Conservation (phyloP, 2,329 filamentous ascomycete species). For the Diaporthe velutina region DNA sequence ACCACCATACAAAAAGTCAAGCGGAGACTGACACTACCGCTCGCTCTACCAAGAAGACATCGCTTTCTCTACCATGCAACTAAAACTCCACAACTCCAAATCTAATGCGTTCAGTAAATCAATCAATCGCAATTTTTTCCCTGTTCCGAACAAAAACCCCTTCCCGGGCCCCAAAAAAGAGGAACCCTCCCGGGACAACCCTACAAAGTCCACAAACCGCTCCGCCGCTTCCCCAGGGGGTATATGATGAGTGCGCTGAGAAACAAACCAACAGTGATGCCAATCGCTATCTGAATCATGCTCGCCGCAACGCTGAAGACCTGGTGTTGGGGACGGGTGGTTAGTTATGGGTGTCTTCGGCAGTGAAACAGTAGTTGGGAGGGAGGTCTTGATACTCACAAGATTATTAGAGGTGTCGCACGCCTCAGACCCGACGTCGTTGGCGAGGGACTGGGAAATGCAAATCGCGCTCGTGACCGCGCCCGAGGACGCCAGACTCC, state of each 20-base stretch:
- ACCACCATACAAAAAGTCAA: background rate
- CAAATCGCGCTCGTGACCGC: slow-evolving; percentile 54
- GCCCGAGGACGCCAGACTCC: slow-evolving; percentile 70
- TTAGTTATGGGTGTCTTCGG: background rate
- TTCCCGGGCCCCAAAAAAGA: no score
- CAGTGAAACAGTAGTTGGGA: background rate
- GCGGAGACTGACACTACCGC: no score
- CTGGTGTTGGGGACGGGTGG: slow-evolving; percentile 48
- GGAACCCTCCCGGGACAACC: background rate
- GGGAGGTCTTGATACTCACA: slow-evolving; percentile 65
- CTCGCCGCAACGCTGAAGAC: slow-evolving; percentile 66
- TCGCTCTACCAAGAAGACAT: background rate
- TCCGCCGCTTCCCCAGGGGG: slow-evolving; percentile 69
- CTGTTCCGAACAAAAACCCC: background rate
- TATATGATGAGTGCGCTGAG: slow-evolving; percentile 69
- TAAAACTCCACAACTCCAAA: slow-evolving; percentile 13
- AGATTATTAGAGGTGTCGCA: slow-evolving; percentile 45
- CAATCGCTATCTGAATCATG: slow-evolving; percentile 72
- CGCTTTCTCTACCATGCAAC: background rate
- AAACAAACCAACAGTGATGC: slow-evolving; percentile 71
- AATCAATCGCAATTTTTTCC: background rate
- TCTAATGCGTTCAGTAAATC: background rate
- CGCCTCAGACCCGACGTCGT: background rate
- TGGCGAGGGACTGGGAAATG: slow-evolving; percentile 11
- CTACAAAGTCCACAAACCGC: slow-evolving; percentile 68